phyloP scores from a whole-genome alignment of 306 rosid genomes.

The Vicia sativa region DNA sequence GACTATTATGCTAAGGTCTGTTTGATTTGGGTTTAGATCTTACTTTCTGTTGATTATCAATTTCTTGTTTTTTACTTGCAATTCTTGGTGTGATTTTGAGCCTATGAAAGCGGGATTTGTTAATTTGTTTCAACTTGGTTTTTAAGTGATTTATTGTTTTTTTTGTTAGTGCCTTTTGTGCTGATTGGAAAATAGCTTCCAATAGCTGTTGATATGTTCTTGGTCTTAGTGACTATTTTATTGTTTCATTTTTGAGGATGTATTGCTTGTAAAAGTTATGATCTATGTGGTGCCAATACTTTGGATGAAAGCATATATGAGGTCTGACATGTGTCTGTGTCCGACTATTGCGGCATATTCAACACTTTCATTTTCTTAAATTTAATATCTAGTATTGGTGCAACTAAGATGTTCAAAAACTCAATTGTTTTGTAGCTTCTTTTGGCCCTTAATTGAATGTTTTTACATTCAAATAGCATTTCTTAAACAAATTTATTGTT shows the following conservation, averaged over 20 bases:
- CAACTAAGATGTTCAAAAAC: constrained; percentile 16
- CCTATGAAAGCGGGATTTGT: constrained; percentile 31
- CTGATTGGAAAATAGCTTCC: background rate
- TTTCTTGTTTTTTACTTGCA: constrained; percentile 1
- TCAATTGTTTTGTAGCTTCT: constrained; percentile 1
- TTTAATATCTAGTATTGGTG: background rate
- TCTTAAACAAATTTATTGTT: constrained; percentile 1
- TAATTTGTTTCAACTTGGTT: background rate
- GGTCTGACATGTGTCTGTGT: background rate
- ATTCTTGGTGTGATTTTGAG: constrained; percentile 1
- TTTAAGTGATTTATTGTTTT: background rate
- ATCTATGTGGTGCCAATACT: background rate
- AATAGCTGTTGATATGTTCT: background rate
- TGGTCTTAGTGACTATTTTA: constrained; percentile 19
- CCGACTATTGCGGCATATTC: background rate
- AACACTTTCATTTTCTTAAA: background rate
- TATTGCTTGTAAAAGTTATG: constrained; percentile 18
- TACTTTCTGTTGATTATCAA: background rate
- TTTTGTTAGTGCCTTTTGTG: background rate
- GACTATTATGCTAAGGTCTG: constrained; percentile 82
- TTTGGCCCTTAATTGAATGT: background rate
- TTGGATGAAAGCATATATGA: background rate
- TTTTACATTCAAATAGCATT: background rate
- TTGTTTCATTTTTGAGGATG: constrained; percentile 5
- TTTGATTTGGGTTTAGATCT: constrained; percentile 11